Conservation (phyloP, 1,284 basidiomycete genomes). For the Cutaneotrichosporon cutaneum region DNA sequence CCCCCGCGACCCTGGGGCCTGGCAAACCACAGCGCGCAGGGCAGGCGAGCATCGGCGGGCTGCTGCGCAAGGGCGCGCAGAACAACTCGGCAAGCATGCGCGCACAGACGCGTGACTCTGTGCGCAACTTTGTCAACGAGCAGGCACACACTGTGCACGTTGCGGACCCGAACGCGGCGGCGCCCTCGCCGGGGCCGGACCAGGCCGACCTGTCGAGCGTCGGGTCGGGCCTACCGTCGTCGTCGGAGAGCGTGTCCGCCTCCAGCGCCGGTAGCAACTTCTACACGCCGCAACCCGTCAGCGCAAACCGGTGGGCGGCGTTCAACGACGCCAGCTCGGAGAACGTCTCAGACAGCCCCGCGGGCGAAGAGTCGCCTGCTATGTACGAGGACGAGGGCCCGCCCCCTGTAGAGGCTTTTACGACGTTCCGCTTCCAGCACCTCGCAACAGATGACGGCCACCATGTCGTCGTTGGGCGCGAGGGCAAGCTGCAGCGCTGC, state of each 20-base stretch:
- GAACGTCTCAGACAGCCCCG: no score
- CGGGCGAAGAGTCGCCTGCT: not conserved
- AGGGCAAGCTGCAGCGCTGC: slow-evolving; percentile 67
- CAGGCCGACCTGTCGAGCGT: not conserved
- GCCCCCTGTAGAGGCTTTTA: slow-evolving; percentile 4
- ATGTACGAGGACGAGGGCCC: not conserved
- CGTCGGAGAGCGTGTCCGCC: not conserved
- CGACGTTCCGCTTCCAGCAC: slow-evolving; percentile 62
- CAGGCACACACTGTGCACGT: slow-evolving; percentile 42
- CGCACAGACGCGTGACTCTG: slow-evolving; percentile 28
- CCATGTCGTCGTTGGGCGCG: slow-evolving; percentile 70
- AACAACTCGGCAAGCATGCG: slow-evolving; percentile 3
- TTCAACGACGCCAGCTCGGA: no score
- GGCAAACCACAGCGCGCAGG: not conserved
- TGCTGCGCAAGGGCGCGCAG: not conserved
- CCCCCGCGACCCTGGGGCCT: not conserved
- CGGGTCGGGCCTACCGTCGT: not conserved
- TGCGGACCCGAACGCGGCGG: slow-evolving; percentile 43
- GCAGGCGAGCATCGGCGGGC: not conserved
- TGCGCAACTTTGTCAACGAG: slow-evolving; percentile 40
- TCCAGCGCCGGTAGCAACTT: no score
- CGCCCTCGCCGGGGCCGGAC: slow-evolving; percentile 29
- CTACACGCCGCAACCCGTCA: no score
- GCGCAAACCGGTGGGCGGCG: no score
- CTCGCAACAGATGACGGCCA: slow-evolving; percentile 67